Percentiles rank a stretch among this genome's conserved stretches.
Evolutionary conservation across 176 grass and related monocot species (phyloP).

Genomic region (Lolium perenne): DNA sequence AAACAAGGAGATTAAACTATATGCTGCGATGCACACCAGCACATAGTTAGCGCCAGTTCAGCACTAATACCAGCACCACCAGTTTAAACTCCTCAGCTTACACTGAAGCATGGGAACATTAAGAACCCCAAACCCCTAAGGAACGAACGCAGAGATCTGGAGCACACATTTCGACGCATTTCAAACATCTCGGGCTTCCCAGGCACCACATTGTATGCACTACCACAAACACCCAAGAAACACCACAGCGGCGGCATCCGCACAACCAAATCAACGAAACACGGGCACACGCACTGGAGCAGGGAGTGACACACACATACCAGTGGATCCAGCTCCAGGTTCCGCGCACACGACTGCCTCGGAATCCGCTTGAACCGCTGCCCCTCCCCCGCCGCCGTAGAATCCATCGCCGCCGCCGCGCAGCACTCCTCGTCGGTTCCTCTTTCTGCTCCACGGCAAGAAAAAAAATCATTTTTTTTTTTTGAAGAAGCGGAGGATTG

Average conservation of each 20-base stretch:
- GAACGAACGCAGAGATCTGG: constrained; percentile 7
- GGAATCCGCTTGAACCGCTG: constrained; percentile 83
- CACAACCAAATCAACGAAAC: constrained; percentile 31
- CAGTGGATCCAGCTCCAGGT: constrained; percentile 73
- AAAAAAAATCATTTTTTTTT: no score
- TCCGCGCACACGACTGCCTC: constrained; percentile 58
- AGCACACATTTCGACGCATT: constrained; percentile 27
- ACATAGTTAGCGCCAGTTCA: background rate
- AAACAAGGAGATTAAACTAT: background rate
- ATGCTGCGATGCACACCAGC: constrained; percentile 23
- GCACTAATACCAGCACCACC: background rate
- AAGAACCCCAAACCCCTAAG: constrained; percentile 40
- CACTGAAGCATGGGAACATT: constrained; percentile 7
- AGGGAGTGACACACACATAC: constrained; percentile 47
- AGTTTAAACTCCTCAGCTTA: background rate
- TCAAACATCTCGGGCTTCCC: constrained; percentile 19
- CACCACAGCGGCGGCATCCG: background rate
- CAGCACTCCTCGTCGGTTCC: background rate
- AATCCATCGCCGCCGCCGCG: constrained; percentile 47
- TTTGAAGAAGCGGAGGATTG: background rate
- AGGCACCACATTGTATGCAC: constrained; percentile 14
- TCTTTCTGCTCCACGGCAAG: background rate
- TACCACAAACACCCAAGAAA: constrained; percentile 20
- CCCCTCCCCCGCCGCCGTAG: constrained; percentile 58
- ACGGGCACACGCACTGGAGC: background rate